Conservation (phyloP, 2,329 filamentous ascomycete genomes). For the Diaporthe citrichinensis region DNA sequence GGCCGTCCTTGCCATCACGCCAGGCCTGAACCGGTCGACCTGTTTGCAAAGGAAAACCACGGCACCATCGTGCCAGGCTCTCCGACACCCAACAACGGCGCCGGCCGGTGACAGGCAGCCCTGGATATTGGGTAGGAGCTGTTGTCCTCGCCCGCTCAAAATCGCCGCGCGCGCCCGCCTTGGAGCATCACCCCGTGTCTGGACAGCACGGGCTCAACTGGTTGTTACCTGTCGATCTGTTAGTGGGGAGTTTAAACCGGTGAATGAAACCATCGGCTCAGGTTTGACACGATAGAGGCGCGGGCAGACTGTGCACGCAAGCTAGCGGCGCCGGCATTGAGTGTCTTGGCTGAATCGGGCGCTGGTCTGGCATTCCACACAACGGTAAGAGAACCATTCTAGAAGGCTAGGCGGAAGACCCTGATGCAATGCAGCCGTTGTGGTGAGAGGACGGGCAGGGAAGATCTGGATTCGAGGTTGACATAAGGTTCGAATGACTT, state of each 20-base stretch:
- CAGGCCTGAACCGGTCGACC: slow-evolving; percentile 13
- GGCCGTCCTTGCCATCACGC: neutral
- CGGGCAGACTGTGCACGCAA: neutral
- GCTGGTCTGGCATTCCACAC: neutral
- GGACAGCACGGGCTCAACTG: neutral
- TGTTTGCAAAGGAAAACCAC: neutral
- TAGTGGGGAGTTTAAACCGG: slow-evolving; percentile 9
- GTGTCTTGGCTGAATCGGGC: slow-evolving; percentile 13
- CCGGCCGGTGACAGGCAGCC: neutral
- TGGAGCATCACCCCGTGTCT: neutral
- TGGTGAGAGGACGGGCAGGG: neutral
- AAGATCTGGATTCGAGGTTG: slow-evolving; percentile 16
- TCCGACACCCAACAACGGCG: neutral
- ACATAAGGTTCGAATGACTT: slow-evolving; percentile 41
- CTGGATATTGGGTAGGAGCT: neutral
- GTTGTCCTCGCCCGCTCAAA: neutral
- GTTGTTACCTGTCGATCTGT: slow-evolving; percentile 6
- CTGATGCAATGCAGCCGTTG: slow-evolving; percentile 2
- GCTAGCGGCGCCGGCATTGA: slow-evolving; percentile 13
- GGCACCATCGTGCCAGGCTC: slow-evolving; percentile 10
- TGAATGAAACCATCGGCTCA: slow-evolving; percentile 1
- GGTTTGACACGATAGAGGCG: slow-evolving; percentile 13
- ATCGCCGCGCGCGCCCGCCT: neutral
- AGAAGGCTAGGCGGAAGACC: slow-evolving; percentile 15
- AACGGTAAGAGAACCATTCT: slow-evolving; percentile 10